phyloP scores from a whole-genome alignment of 495 filamentous ascomycete species.

The Penicillium ucsense region DNA sequence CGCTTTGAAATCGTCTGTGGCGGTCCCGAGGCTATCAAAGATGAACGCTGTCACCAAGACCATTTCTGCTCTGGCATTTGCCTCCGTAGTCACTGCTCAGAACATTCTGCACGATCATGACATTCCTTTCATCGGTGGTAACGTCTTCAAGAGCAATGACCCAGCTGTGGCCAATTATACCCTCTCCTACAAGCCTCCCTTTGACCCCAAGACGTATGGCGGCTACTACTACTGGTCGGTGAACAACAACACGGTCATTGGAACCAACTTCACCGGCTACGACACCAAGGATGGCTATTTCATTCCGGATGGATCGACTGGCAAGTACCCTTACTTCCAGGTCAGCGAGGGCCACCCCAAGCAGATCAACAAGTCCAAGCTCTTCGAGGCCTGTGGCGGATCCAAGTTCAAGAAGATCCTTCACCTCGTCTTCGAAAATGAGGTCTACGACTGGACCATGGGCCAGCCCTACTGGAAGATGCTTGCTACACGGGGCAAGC shows the following conservation, averaged over 20 bases:
- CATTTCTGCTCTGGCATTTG: background rate
- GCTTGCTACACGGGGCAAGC: slow-evolving; percentile 9
- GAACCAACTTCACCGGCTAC: slow-evolving; percentile 4
- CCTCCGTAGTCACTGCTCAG: background rate
- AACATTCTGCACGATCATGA: background rate
- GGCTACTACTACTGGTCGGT: slow-evolving; percentile 10
- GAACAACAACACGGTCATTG: slow-evolving; percentile 11
- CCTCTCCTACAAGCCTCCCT: slow-evolving; percentile 6
- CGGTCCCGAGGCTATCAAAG: background rate
- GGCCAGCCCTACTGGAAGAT: slow-evolving; percentile 6
- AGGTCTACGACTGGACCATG: slow-evolving; percentile 12
- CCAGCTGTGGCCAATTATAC: slow-evolving; percentile 1
- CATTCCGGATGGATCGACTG: background rate
- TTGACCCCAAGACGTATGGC: slow-evolving; percentile 5
- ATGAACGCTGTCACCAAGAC: background rate
- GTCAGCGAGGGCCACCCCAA: slow-evolving; percentile 7
- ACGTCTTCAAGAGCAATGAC: slow-evolving; percentile 1
- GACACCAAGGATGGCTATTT: background rate
- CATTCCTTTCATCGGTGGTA: slow-evolving; percentile 1
- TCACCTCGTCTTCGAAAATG: slow-evolving; percentile 12
- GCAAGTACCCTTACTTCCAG: slow-evolving; percentile 7
- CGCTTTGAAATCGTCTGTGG: too few relatives aligned
- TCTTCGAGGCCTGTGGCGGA: background rate
- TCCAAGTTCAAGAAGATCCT: slow-evolving; percentile 14
- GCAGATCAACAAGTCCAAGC: background rate